Conservation (phyloP, 495 filamentous ascomycete genomes). For the Penicillium silybi region DNA sequence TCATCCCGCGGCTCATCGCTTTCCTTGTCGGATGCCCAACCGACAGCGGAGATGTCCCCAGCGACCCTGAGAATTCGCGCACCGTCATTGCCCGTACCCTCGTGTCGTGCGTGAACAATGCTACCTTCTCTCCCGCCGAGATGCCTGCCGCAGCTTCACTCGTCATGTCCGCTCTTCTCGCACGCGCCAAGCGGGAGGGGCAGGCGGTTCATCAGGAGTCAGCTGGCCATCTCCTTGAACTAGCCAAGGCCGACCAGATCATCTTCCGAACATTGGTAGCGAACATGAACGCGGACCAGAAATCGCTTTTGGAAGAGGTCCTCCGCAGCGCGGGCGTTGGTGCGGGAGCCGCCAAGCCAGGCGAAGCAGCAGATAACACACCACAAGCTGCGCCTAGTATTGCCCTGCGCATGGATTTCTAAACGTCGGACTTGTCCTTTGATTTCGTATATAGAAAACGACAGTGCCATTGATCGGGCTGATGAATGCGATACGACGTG, state of each 20-base stretch:
- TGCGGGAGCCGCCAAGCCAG: slow-evolving; percentile 25
- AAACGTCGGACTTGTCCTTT: neutral
- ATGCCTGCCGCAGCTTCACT: slow-evolving; percentile 63
- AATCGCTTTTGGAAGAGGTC: slow-evolving; percentile 76
- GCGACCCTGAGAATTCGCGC: slow-evolving; percentile 71
- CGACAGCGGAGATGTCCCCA: slow-evolving; percentile 46
- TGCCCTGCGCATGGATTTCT: slow-evolving; percentile 92
- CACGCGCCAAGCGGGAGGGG: slow-evolving; percentile 57
- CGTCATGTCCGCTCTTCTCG: slow-evolving; percentile 74
- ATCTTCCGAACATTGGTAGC: slow-evolving; percentile 74
- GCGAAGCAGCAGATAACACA: slow-evolving; percentile 27
- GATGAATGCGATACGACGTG: slow-evolving; percentile 6
- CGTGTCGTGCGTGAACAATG: slow-evolving; percentile 59
- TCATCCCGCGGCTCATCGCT: slow-evolving; percentile 70
- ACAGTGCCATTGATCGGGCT: neutral
- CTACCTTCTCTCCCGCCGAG: slow-evolving; percentile 44
- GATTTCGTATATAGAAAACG: neutral
- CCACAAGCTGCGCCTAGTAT: slow-evolving; percentile 72
- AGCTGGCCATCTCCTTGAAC: slow-evolving; percentile 68
- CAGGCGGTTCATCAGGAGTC: slow-evolving; percentile 60
- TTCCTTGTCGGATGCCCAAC: slow-evolving; percentile 65
- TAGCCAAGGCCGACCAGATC: slow-evolving; percentile 68
- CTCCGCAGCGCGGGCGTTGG: slow-evolving; percentile 55
- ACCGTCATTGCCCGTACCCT: slow-evolving; percentile 67
- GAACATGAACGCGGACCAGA: slow-evolving; percentile 65